Evolutionary conservation across 441 rosid species (phyloP).

Genomic region (Kokia cookei): DNA sequence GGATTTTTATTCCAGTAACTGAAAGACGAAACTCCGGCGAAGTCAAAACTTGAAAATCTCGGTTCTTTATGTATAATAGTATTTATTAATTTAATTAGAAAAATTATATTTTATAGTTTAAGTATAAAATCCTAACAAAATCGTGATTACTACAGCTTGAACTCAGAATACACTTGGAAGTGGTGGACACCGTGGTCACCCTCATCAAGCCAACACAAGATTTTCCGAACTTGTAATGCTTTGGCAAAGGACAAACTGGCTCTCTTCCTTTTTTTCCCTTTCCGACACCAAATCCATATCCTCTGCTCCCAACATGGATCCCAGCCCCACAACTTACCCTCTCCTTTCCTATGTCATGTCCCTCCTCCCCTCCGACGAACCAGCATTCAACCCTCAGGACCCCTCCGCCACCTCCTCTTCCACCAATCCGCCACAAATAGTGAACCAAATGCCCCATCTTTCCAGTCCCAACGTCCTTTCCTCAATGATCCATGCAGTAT

Average conservation of each 20-base stretch:
- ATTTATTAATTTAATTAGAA: neutral
- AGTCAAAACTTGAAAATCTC: neutral
- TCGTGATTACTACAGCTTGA: no score
- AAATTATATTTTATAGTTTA: neutral
- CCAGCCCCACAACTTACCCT: conserved; percentile 36
- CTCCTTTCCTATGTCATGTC: conserved; percentile 49
- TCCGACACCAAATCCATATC: no score
- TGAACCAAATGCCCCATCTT: conserved; percentile 54
- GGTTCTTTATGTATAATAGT: neutral
- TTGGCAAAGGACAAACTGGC: no score
- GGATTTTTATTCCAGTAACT: neutral
- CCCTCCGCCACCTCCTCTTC: conserved; percentile 30
- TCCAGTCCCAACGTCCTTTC: conserved; percentile 59
- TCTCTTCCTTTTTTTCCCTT: no score
- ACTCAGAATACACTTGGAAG: no score
- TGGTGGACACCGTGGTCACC: no score
- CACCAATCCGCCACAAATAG: conserved; percentile 18
- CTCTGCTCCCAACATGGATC: conserved; percentile 29
- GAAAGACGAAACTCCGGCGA: neutral
- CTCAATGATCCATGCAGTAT: conserved; percentile 62
- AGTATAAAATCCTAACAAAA: no score
- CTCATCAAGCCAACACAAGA: no score
- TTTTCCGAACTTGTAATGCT: neutral
- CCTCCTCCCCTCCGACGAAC: conserved; percentile 35
- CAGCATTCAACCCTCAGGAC: neutral